phyloP scores from a whole-genome alignment of 2,329 filamentous ascomycete genomes.

The Dothiorella sarmentorum region DNA sequence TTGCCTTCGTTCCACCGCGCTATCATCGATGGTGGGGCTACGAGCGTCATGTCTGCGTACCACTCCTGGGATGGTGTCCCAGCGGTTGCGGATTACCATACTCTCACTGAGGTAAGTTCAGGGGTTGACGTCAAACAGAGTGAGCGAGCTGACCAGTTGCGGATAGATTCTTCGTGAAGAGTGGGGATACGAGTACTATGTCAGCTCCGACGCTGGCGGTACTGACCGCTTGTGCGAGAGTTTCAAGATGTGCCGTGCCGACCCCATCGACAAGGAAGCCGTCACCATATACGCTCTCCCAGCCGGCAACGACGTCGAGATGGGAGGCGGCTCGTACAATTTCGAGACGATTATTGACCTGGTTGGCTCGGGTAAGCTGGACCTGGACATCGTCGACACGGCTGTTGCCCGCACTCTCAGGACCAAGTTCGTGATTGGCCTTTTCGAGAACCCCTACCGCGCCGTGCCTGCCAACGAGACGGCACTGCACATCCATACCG shows the following conservation, averaged over 20 bases:
- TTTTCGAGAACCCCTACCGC: slow-evolving; percentile 68
- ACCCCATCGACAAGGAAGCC: slow-evolving; percentile 62
- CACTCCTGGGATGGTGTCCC: slow-evolving; percentile 72
- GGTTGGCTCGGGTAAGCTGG: slow-evolving; percentile 59
- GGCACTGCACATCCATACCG: slow-evolving; percentile 59
- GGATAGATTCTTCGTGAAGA: slow-evolving; percentile 59
- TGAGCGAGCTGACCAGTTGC: background rate
- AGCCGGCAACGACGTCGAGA: slow-evolving; percentile 70
- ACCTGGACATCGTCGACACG: slow-evolving; percentile 58
- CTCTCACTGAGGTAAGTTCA: slow-evolving; percentile 50
- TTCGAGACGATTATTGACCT: slow-evolving; percentile 65
- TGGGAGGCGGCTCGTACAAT: slow-evolving; percentile 73
- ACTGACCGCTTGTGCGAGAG: slow-evolving; percentile 64
- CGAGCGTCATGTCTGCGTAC: slow-evolving; percentile 70
- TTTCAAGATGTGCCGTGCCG: slow-evolving; percentile 61
- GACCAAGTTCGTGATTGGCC: slow-evolving; percentile 65
- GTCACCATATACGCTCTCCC: slow-evolving; percentile 62
- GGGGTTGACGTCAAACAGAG: too few relatives aligned
- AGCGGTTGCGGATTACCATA: slow-evolving; percentile 61
- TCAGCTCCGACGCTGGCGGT: slow-evolving; percentile 65
- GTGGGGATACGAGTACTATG: slow-evolving; percentile 70
- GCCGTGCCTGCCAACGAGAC: slow-evolving; percentile 56
- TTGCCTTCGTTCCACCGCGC: slow-evolving; percentile 62
- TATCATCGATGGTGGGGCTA: slow-evolving; percentile 67
- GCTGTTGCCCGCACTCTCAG: slow-evolving; percentile 64